Evolutionary conservation across 441 rosid genomes (phyloP), one percentile per base, ranked within the genome.

Genomic region (Macaranga tanarius): DNA sequence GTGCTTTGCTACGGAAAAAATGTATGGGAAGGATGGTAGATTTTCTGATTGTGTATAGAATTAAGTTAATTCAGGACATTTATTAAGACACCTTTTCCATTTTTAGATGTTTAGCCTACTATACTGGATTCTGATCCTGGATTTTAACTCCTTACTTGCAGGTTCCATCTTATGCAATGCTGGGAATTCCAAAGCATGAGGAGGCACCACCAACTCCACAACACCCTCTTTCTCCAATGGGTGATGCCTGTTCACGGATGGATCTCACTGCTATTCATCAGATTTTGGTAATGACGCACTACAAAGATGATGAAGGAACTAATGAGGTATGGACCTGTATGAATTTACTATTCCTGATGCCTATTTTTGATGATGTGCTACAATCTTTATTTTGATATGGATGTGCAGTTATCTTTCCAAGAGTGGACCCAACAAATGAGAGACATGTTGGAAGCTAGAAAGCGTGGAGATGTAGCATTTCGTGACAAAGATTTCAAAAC

Each of bases 351-450:
- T 69, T 71, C 48, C 10, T 25, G 25, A 51, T 64, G 10, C 58
- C 34, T 67, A 26, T 70, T 52, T 48, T 3, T 57, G 0, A n/a
- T 59, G 38, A 16, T 65, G 25, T 74, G 74, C 70, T 74, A 22
- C 73, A 72, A 72, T 31, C 61, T 70, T 67, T 15, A 15, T 38
- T 59, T 71, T 69, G 13, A 56, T 23, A 42, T 61, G 71, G 55
- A 69, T 73, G 44, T 77, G 59, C 77, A 93, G 97, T 79, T 91
- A 79, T 93, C 97, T 71, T 93, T 93, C 77, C 97, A 93, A 93
- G 98, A 93, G 84, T 93, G 97, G 98, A 91, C 96, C 15, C 96
- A 92, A 76, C 93, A 87, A 76, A 92, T 91, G 86, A 89, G 93
- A 75, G 97, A 92, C 72, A 91, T 85, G 91, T 78, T 92, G 80